Percentiles rank a stretch among this genome's conserved stretches.
Evolutionary conservation across 2,329 filamentous ascomycete species (phyloP).

Genomic region (Cladosporium sp.): DNA sequence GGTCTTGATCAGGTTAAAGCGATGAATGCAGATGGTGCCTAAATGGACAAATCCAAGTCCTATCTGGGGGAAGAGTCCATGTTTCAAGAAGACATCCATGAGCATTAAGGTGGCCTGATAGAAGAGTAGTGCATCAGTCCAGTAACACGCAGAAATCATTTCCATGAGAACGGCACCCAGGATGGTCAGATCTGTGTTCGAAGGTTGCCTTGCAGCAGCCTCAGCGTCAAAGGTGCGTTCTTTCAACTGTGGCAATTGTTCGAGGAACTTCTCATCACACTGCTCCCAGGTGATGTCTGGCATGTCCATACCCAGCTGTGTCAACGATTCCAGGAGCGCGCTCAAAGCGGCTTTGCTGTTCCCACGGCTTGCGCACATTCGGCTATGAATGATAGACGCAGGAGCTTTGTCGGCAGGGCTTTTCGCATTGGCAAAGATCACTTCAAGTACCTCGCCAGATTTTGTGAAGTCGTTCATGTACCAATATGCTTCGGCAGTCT

Average conservation of each 20-base stretch:
- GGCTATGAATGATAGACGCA: conserved; percentile 76
- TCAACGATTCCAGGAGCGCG: conserved; percentile 66
- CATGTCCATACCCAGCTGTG: conserved; percentile 63
- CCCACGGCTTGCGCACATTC: conserved; percentile 71
- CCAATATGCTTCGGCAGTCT: conserved; percentile 77
- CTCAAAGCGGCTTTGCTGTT: conserved; percentile 66
- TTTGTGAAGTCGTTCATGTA: conserved; percentile 69
- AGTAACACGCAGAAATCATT: conserved; percentile 66
- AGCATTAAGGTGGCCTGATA: conserved; percentile 67
- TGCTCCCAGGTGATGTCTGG: conserved; percentile 66
- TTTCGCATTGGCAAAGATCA: conserved; percentile 66
- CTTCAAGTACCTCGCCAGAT: conserved; percentile 64
- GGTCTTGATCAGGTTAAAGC: conserved; percentile 67
- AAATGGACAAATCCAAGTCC: conserved; percentile 65
- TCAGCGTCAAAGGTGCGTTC: conserved; percentile 16
- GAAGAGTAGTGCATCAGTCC: conserved; percentile 68
- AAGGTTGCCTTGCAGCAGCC: conserved; percentile 37
- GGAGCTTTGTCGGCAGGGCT: conserved; percentile 75
- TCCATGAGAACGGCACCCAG: conserved; percentile 68
- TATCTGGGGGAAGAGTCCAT: conserved; percentile 65
- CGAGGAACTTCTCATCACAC: conserved; percentile 71
- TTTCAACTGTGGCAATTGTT: conserved; percentile 25
- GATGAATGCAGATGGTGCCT: conserved; percentile 61
- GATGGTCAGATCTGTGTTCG: conserved; percentile 54
- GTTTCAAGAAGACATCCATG: conserved; percentile 60